Evolutionary conservation across 2,329 filamentous ascomycete species (phyloP).

Genomic region (Raffaelea arxii): DNA sequence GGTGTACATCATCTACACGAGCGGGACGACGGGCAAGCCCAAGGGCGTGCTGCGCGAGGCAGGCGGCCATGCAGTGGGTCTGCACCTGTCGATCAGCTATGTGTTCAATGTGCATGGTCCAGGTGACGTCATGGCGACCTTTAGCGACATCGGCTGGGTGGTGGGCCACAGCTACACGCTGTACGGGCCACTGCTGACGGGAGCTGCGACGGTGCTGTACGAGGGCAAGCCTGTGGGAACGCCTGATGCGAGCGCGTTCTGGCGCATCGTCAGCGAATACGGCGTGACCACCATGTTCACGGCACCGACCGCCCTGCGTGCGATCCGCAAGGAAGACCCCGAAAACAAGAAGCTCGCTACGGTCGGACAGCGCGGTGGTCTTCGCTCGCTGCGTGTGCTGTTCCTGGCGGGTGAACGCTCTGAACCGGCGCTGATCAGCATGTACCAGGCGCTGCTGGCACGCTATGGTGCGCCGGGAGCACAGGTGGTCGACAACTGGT

Average conservation of each 20-base stretch:
- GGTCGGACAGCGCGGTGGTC: conserved; percentile 56
- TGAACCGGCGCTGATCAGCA: conserved; percentile 73
- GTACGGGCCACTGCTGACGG: conserved; percentile 76
- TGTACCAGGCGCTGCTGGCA: conserved; percentile 66
- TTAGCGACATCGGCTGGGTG: conserved; percentile 79
- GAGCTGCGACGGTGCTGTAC: conserved; percentile 78
- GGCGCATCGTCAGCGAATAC: conserved; percentile 78
- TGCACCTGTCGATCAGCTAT: conserved; percentile 74
- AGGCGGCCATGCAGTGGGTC: conserved; percentile 76
- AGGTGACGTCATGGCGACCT: conserved; percentile 55
- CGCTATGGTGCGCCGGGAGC: conserved; percentile 56
- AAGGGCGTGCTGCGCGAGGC: conserved; percentile 79
- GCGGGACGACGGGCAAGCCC: conserved; percentile 69
- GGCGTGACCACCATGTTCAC: conserved; percentile 78
- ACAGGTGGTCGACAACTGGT: conserved; percentile 50
- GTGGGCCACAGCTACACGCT: conserved; percentile 73
- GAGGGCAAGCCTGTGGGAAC: conserved; percentile 93
- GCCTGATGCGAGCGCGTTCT: conserved; percentile 78
- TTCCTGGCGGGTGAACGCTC: conserved; percentile 87
- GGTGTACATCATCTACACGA: conserved; percentile 88
- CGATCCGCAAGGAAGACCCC: conserved; percentile 79
- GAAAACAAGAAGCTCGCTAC: conserved; percentile 55
- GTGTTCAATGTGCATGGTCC: conserved; percentile 75
- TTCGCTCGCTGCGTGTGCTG: conserved; percentile 62
- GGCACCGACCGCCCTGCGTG: conserved; percentile 76